A percentile compares a stretch with the other conserved stretches of the same genome.
phyloP scores from a whole-genome alignment of 306 rosid species.

The Prunus mira region DNA sequence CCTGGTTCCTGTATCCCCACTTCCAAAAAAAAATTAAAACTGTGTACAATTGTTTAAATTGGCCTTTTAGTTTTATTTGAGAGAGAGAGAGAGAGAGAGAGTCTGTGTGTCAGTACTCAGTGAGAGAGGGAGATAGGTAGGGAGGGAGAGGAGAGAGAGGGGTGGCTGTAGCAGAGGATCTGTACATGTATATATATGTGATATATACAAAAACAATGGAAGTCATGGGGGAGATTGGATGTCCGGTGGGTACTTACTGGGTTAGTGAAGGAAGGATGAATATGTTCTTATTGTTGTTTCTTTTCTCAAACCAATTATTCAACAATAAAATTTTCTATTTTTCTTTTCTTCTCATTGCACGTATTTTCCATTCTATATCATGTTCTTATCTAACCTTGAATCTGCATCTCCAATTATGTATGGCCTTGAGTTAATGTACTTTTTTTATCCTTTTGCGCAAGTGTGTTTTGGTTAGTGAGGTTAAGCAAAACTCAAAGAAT shows the following conservation, averaged over 20 bases:
- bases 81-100: background rate
- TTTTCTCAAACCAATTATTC: slow-evolving; percentile 32
- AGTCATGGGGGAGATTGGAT: slow-evolving; percentile 53
- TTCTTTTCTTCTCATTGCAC: background rate
- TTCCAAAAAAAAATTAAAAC: slow-evolving; percentile 12
- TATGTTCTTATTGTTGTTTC: slow-evolving; percentile 25
- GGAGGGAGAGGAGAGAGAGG: slow-evolving; percentile 1
- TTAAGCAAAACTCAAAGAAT: background rate
- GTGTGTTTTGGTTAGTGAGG: background rate
- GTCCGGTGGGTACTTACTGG: slow-evolving; percentile 54
- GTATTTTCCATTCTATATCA: background rate
- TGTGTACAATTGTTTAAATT: slow-evolving; percentile 50
- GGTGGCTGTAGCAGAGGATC: slow-evolving; percentile 47
- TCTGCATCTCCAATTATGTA: background rate
- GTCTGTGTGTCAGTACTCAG: background rate
- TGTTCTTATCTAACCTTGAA: background rate
- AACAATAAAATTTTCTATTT: slow-evolving; percentile 57
- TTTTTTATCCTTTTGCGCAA: background rate
- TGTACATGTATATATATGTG: slow-evolving; percentile 68
- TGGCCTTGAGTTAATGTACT: background rate
- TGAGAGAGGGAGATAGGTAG: background rate
- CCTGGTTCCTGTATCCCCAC: slow-evolving; percentile 37
- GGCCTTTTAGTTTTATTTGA: slow-evolving; percentile 31
- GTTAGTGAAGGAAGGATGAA: slow-evolving; percentile 44
- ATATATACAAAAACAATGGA: slow-evolving; percentile 43